Percentiles rank a stretch among this genome's conserved stretches.
Conservation (phyloP, 2,329 filamentous ascomycete species). For the Didymella exigua region DNA sequence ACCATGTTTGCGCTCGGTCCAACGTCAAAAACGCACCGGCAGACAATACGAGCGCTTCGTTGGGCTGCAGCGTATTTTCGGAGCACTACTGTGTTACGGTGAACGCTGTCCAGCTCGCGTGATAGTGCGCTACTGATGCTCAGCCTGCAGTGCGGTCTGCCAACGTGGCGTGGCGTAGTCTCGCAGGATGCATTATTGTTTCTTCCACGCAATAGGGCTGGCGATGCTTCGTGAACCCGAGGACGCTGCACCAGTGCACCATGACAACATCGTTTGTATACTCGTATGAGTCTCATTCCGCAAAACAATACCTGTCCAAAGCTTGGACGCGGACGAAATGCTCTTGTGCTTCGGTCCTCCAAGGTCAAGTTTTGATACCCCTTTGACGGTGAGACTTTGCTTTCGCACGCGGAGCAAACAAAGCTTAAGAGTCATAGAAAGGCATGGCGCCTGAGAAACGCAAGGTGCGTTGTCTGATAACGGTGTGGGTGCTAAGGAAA, state of each 20-base stretch:
- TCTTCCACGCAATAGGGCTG: slow-evolving; percentile 36
- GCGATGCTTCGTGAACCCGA: slow-evolving; percentile 32
- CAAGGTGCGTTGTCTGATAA: slow-evolving; percentile 48
- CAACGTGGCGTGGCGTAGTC: slow-evolving; percentile 41
- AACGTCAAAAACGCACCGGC: slow-evolving; percentile 1
- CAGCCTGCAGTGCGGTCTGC: slow-evolving; percentile 41
- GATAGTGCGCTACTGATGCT: slow-evolving; percentile 22
- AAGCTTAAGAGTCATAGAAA: slow-evolving; percentile 37
- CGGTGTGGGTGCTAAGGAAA: slow-evolving; percentile 31
- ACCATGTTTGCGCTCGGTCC: slow-evolving; percentile 16
- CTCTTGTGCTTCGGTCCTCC: not conserved
- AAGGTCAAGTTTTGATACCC: slow-evolving; percentile 4
- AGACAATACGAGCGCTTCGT: slow-evolving; percentile 25
- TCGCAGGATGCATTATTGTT: slow-evolving; percentile 6
- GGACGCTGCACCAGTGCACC: slow-evolving; percentile 26
- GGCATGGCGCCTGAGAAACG: slow-evolving; percentile 35
- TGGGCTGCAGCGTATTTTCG: slow-evolving; percentile 39
- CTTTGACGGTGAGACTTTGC: slow-evolving; percentile 5
- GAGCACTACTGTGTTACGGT: slow-evolving; percentile 37
- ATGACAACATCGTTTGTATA: slow-evolving; percentile 6
- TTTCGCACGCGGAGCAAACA: slow-evolving; percentile 39
- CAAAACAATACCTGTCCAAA: not conserved
- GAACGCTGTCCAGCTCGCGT: slow-evolving; percentile 42
- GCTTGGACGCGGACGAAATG: slow-evolving; percentile 10
- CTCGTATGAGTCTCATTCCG: not conserved